Percentiles rank a stretch among this genome's conserved stretches.
Conservation (phyloP, 345 rosid species). For the Gossypium raimondii region DNA sequence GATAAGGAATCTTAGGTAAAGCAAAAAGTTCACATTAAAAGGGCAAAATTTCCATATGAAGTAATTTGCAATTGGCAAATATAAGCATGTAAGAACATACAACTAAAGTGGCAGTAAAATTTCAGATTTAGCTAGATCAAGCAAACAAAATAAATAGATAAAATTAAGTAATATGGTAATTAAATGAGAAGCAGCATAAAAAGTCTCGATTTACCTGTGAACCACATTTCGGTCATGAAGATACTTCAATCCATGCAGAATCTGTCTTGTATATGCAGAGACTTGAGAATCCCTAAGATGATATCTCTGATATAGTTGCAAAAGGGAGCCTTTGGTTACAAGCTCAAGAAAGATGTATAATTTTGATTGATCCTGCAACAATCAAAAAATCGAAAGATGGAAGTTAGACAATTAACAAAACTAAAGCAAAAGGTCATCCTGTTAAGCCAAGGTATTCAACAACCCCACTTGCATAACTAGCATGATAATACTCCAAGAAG, state of each 20-base stretch:
- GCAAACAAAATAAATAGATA: not conserved
- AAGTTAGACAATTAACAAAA: not conserved
- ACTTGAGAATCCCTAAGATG: conserved; percentile 64
- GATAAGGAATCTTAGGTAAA: not conserved
- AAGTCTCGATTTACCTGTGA: conserved; percentile 52
- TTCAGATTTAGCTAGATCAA: not conserved
- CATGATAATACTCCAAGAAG: not conserved
- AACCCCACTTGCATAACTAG: not conserved
- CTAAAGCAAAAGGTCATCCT: not conserved
- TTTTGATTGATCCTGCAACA: conserved; percentile 66
- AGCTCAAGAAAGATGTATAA: conserved; percentile 86
- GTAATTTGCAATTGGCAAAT: not conserved
- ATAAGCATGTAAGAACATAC: not conserved
- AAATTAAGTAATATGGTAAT: not conserved
- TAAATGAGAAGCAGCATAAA: not conserved
- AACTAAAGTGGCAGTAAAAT: not conserved
- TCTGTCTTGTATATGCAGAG: conserved; percentile 77
- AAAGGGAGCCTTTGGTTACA: conserved; percentile 75
- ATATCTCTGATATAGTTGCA: conserved; percentile 51
- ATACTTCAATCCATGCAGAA: conserved; percentile 74
- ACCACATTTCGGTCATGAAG: conserved; percentile 73
- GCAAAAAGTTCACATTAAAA: not conserved
- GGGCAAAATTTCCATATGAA: not conserved
- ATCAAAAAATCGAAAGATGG: conserved; percentile 8
- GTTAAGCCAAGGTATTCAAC: not conserved